A percentile compares a stretch with the other conserved stretches of the same genome.
phyloP scores from a whole-genome alignment of 2,329 filamentous ascomycete species.

The Colletotrichum sp. region DNA sequence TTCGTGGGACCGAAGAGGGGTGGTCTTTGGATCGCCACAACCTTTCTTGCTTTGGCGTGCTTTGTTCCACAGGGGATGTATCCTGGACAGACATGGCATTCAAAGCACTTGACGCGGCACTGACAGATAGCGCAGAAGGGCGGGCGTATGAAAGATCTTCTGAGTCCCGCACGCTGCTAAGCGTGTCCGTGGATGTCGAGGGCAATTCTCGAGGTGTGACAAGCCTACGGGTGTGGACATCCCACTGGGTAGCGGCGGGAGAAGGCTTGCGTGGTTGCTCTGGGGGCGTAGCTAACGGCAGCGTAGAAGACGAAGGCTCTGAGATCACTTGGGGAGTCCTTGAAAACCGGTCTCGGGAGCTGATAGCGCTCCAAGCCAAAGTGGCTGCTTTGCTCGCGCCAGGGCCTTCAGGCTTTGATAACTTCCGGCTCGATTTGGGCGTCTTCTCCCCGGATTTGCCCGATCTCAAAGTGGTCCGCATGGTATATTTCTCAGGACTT shows the following conservation, averaged over 20 bases:
- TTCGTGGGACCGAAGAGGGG: background rate
- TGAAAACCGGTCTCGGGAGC: conserved; percentile 40
- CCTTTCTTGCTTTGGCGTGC: conserved; percentile 2
- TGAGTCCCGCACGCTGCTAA: conserved; percentile 38
- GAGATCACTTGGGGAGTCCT: conserved; percentile 30
- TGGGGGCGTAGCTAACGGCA: conserved; percentile 28
- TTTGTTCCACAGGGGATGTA: background rate
- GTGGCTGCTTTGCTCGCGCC: conserved; percentile 69
- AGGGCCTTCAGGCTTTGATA: conserved; percentile 48
- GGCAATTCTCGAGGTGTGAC: conserved; percentile 44
- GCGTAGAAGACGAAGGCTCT: conserved; percentile 22
- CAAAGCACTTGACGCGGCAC: conserved; percentile 61
- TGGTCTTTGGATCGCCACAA: background rate
- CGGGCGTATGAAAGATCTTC: conserved; percentile 42
- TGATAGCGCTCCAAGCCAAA: conserved; percentile 62
- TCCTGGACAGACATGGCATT: conserved; percentile 32
- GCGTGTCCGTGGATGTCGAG: conserved; percentile 26
- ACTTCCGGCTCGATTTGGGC: conserved; percentile 42
- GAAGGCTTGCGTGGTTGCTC: conserved; percentile 37
- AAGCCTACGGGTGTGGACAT: conserved; percentile 59
- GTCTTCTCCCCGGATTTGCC: conserved; percentile 49
- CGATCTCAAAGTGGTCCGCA: conserved; percentile 66
- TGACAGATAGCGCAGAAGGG: conserved; percentile 56
- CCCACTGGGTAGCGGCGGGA: conserved; percentile 52
- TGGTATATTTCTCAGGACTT: conserved; percentile 65